Evolutionary conservation across 2,329 filamentous ascomycete genomes (phyloP).

Genomic region (Tolypocladium capitatum): DNA sequence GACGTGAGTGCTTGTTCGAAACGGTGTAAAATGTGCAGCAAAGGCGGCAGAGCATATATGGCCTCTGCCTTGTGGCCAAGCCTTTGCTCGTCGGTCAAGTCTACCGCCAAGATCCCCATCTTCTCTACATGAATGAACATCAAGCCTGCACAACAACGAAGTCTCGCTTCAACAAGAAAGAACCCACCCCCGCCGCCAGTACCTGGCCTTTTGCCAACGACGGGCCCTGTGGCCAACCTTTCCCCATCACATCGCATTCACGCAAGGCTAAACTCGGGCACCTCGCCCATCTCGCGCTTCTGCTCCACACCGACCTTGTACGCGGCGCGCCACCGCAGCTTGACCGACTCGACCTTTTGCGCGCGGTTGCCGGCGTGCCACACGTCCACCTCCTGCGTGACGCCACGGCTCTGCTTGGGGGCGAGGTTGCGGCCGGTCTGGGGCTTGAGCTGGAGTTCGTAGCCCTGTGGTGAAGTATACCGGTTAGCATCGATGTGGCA

Average conservation of each 20-base stretch:
- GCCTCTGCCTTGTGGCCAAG: not conserved
- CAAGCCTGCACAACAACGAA: not conserved
- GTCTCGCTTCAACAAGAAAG: not conserved
- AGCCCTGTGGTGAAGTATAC: conserved; percentile 41
- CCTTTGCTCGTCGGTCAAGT: not conserved
- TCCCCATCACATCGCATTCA: conserved; percentile 19
- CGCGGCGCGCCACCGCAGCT: conserved; percentile 77
- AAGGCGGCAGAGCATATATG: not conserved
- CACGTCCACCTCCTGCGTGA: conserved; percentile 70
- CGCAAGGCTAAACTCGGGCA: conserved; percentile 64
- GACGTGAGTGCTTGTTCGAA: not conserved
- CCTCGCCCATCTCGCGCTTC: conserved; percentile 73
- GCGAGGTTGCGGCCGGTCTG: conserved; percentile 68
- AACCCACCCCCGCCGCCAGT: too few relatives aligned
- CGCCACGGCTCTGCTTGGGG: conserved; percentile 59
- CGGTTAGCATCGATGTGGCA: not conserved
- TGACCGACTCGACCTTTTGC: conserved; percentile 63
- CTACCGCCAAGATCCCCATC: not conserved
- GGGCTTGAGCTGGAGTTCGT: conserved; percentile 67
- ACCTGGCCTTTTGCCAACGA: not conserved
- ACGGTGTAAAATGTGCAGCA: not conserved
- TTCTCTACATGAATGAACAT: not conserved
- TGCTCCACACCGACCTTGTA: conserved; percentile 57
- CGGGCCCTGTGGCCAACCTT: not conserved
- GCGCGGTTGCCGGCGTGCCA: conserved; percentile 55